Evolutionary conservation across 148 eudicot species (phyloP).

Genomic region (Persicaria maculosa): DNA sequence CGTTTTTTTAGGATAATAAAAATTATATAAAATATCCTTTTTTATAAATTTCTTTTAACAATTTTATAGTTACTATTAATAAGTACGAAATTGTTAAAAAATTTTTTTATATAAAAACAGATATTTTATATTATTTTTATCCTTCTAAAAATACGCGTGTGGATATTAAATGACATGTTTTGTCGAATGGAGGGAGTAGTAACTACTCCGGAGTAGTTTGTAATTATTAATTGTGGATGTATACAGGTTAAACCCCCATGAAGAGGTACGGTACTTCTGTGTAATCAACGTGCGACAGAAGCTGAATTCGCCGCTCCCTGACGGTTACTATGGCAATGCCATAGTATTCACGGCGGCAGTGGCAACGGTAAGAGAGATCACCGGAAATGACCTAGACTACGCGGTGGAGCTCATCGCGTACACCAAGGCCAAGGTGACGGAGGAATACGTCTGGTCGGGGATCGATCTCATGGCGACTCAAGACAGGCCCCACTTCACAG

Average conservation of each 20-base stretch:
- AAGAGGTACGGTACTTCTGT: not conserved
- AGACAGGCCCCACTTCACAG: not conserved
- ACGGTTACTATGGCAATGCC: slow-evolving; percentile 24
- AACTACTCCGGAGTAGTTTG: too few relatives aligned
- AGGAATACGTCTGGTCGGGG: slow-evolving; percentile 12
- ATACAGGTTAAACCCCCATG: not conserved
- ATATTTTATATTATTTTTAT: too few relatives aligned
- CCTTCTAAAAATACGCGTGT: too few relatives aligned
- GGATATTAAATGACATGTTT: too few relatives aligned
- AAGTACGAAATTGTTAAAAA: too few relatives aligned
- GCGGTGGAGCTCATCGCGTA: slow-evolving; percentile 17
- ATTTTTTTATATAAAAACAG: too few relatives aligned
- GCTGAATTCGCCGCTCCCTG: not conserved
- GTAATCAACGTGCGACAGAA: slow-evolving; percentile 9
- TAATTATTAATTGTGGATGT: too few relatives aligned
- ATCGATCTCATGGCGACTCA: slow-evolving; percentile 12
- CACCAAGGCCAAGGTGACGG: not conserved
- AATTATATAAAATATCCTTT: too few relatives aligned
- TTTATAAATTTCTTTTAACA: too few relatives aligned
- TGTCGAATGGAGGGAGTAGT: too few relatives aligned
- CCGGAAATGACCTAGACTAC: slow-evolving; percentile 9
- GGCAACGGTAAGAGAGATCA: slow-evolving; percentile 9
- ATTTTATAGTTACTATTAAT: too few relatives aligned
- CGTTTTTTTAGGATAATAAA: too few relatives aligned
- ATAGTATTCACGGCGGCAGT: not conserved